phyloP scores from a whole-genome alignment of 768 basidiomycete species.

The Suillus alpinus region DNA sequence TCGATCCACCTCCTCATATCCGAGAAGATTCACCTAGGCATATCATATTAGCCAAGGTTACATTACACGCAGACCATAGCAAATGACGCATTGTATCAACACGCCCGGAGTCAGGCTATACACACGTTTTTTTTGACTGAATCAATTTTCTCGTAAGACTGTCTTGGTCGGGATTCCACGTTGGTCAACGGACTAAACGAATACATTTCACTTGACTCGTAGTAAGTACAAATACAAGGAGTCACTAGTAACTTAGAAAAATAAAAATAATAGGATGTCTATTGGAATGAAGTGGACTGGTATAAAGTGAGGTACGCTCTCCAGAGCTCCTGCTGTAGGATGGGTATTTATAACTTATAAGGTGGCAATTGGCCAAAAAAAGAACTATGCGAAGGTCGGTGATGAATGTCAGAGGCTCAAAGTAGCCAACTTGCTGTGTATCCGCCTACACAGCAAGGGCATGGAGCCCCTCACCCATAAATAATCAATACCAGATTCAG shows the following conservation, averaged over 20 bases:
- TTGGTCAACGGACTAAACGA: neutral
- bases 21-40: neutral
- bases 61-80: neutral
- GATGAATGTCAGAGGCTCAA: neutral
- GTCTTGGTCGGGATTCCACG: neutral
- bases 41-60: neutral
- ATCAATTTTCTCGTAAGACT: neutral
- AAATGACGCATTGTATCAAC: neutral
- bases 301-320: neutral
- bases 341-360: neutral
- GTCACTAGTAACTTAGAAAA: neutral
- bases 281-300: neutral
- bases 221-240: neutral
- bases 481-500: neutral
- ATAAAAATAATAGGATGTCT: neutral
- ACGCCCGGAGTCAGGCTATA: neutral
- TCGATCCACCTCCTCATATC: neutral
- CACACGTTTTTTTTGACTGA: neutral
- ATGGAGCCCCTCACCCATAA: neutral
- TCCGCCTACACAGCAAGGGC: neutral
- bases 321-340: neutral
- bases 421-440: neutral
- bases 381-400: neutral
- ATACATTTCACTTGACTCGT: neutral
- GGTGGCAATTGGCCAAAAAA: neutral